phyloP scores from a whole-genome alignment of 1,139 yeast species.

The Candida freyschussii region DNA sequence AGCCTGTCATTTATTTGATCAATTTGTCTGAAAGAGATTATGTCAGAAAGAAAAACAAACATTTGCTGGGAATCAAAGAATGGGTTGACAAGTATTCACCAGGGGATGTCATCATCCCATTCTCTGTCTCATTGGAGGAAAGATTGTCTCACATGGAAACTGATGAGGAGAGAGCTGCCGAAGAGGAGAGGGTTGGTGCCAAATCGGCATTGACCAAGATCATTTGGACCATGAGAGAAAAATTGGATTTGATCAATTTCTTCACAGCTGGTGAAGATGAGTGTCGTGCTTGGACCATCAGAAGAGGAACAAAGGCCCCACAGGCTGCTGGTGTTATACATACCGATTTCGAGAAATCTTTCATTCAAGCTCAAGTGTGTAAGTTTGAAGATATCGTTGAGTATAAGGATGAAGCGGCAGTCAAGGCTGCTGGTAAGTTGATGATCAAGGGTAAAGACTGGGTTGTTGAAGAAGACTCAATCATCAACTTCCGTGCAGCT shows the following conservation, averaged over 20 bases:
- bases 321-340: conserved; percentile 88
- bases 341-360: conserved; percentile 72
- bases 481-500: conserved; percentile 92
- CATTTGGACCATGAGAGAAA: conserved; percentile 76
- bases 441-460: conserved; percentile 95
- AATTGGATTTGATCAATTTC: conserved; percentile 75
- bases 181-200: conserved; percentile 82
- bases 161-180: conserved; percentile 89
- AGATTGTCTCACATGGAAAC: conserved; percentile 83
- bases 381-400: conserved; percentile 82
- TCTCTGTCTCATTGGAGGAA: conserved; percentile 90
- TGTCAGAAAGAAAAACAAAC: conserved; percentile 96
- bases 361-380: conserved; percentile 77
- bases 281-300: conserved; percentile 86
- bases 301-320: conserved; percentile 81
- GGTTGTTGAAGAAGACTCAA: conserved; percentile 87
- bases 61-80: conserved; percentile 83
- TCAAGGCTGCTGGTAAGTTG: conserved; percentile 91
- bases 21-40: conserved; percentile 93
- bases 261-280: conserved; percentile 85
- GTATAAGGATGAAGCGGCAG: conserved; percentile 76
- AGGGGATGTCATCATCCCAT: conserved; percentile 92
- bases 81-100: conserved; percentile 95
- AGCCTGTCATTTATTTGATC: conserved; percentile 92
- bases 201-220: conserved; percentile 86